Evolutionary conservation across 2,329 filamentous ascomycete species (phyloP).

Genomic region (Uncinocarpus reesii): DNA sequence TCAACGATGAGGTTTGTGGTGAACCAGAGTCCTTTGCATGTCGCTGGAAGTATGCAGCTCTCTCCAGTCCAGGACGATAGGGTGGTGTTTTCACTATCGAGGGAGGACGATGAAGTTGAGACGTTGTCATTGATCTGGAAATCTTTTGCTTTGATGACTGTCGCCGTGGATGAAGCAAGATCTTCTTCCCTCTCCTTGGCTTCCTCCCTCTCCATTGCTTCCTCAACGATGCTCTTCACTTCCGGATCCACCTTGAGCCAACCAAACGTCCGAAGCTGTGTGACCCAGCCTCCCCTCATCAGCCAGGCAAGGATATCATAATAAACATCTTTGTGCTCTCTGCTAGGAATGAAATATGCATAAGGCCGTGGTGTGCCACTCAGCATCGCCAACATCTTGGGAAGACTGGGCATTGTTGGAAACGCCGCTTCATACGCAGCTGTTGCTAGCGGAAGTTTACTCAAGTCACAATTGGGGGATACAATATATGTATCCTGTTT

Average conservation of each 20-base stretch:
- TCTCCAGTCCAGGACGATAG: constrained; percentile 30
- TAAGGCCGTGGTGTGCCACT: constrained; percentile 73
- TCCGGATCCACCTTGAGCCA: constrained; percentile 77
- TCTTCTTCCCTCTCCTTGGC: constrained; percentile 37
- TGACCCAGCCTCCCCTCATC: constrained; percentile 85
- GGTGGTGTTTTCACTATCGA: constrained; percentile 31
- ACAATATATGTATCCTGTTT: constrained; percentile 84
- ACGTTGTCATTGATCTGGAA: constrained; percentile 21
- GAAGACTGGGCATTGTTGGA: constrained; percentile 68
- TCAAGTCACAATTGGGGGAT: constrained; percentile 76
- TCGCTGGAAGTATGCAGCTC: constrained; percentile 16
- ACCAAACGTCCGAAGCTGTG: constrained; percentile 80
- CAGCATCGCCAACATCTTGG: constrained; percentile 76
- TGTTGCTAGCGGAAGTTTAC: constrained; percentile 57
- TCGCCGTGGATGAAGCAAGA: constrained; percentile 8
- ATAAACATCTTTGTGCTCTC: constrained; percentile 77
- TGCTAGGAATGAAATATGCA: constrained; percentile 72
- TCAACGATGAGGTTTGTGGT: constrained; percentile 49
- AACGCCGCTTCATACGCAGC: constrained; percentile 67
- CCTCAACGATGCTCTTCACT: constrained; percentile 69
- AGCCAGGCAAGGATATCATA: constrained; percentile 90
- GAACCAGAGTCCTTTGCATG: not conserved
- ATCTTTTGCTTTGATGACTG: constrained; percentile 8
- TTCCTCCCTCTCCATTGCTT: constrained; percentile 59
- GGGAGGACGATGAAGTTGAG: constrained; percentile 30